Base-by-base conservation (phyloP, 441 rosid genomes). In the Adansonia rubrostipa region DNA sequence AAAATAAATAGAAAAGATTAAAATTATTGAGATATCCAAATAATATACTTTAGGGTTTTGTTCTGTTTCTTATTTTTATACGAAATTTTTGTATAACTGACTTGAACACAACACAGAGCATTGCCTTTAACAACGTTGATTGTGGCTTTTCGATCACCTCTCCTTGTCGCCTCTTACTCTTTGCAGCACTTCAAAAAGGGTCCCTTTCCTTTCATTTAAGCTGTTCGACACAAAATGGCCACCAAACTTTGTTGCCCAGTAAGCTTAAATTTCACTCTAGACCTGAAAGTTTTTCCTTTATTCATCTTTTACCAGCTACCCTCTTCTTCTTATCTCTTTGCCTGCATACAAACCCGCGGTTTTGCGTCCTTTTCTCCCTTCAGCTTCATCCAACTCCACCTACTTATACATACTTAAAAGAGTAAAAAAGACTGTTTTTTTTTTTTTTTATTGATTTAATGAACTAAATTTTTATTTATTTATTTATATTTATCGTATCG, bases 251-350 rank as follows among this genome's bases (percentile, higher is more conserved):
- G 8, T 6, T 28, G 42, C 45, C 9, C 33, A 0, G 45, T 7
- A 63, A 63, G 2, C 67, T 63, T 14, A 33, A 45, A 63, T 63
- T 45, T 63, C 20, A 63, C 20, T 63, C 7, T 13, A 9, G 9
- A 28, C 67, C 15, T 63, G 14, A 5, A 60, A 6, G 2, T 50
- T 70, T 24, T 42, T 13, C 60, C 60, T 70, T 57, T 53, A 10
- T 72, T 33, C 62, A n/a, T 54, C 76, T 72, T 10, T 57, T 15
- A 36, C 9, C 51, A 42, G 51, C 53, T 67, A 17, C 63, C 64
- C 63, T 47, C 47, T 1, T 4, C 9, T 36, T n/a, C 6, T 10
- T 50, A 3, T 51, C 62, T 22, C 45, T n/a, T 71, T 71, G 24
- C 14, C 47, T 22, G 14, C 61, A 20, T 69, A 6, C 14, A 22